Evolutionary conservation across 345 rosid species (phyloP).

Genomic region (Gossypium turneri): DNA sequence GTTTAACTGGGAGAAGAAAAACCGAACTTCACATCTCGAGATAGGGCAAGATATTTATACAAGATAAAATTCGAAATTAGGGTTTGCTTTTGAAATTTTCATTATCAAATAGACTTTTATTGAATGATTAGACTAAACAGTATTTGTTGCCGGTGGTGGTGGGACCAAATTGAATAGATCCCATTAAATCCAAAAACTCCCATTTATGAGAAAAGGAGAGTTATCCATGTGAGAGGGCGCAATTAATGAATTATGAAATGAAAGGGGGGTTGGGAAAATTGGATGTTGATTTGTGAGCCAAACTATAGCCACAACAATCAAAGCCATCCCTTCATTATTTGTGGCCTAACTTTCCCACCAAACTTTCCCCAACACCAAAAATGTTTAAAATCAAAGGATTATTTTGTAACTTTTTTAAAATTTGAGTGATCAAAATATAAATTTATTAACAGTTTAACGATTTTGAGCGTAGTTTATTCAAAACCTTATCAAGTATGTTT

Average conservation of each 20-base stretch:
- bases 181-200: not conserved
- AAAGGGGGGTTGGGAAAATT: not conserved
- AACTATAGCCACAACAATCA: not conserved
- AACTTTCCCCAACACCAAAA: not conserved
- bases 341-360: not conserved
- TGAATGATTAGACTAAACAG: too few relatives aligned
- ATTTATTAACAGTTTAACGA: too few relatives aligned
- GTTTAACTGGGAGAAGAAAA: too few relatives aligned
- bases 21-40: fast-evolving
- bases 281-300: not conserved
- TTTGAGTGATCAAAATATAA: too few relatives aligned
- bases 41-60: too few relatives aligned
- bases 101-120: too few relatives aligned
- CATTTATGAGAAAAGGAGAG: not conserved
- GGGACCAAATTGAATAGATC: not conserved
- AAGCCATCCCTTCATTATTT: not conserved
- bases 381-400: not conserved
- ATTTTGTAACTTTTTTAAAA: too few relatives aligned
- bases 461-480: too few relatives aligned
- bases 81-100: too few relatives aligned
- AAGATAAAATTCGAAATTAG: too few relatives aligned
- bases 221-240: not conserved
- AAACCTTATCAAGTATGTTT: too few relatives aligned
- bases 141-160: not conserved
- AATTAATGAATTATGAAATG: not conserved